Evolutionary conservation across 441 rosid species (phyloP).

Genomic region (Aleurites moluccanus): DNA sequence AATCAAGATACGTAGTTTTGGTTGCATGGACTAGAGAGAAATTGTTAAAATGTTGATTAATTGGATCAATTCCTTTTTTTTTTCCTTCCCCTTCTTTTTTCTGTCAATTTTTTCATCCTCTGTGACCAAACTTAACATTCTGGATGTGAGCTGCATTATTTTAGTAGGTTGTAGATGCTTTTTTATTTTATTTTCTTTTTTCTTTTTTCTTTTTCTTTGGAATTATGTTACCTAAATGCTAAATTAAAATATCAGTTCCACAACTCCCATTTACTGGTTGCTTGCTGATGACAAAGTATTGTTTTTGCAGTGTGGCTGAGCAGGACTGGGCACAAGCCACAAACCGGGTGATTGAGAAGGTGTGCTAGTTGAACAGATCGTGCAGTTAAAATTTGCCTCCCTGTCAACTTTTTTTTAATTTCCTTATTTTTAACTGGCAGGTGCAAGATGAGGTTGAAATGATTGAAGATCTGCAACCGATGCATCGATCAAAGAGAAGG

Average conservation of each 20-base stretch:
- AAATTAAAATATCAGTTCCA: background rate
- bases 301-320: conserved; percentile 62
- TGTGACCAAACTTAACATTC: background rate
- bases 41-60: background rate
- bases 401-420: conserved; percentile 22
- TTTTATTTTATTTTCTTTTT: background rate
- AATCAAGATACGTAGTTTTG: background rate
- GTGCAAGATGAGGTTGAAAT: conserved; percentile 53
- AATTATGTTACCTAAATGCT: background rate
- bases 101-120: background rate
- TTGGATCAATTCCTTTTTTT: background rate
- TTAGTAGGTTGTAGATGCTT: background rate
- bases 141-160: background rate
- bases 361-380: conserved; percentile 25
- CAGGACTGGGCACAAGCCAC: conserved; percentile 70
- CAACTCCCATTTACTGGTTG: background rate
- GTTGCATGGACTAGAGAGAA: background rate
- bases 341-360: conserved; percentile 76
- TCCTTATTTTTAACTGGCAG: conserved; percentile 35
- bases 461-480: conserved; percentile 39
- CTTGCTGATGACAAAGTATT: background rate
- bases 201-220: background rate
- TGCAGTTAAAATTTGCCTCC: conserved; percentile 15
- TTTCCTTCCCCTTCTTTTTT: background rate
- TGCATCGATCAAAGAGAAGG: conserved; percentile 68